Conservation (phyloP, 2,329 filamentous ascomycete genomes). For the Ophioceras dolichostomum region DNA sequence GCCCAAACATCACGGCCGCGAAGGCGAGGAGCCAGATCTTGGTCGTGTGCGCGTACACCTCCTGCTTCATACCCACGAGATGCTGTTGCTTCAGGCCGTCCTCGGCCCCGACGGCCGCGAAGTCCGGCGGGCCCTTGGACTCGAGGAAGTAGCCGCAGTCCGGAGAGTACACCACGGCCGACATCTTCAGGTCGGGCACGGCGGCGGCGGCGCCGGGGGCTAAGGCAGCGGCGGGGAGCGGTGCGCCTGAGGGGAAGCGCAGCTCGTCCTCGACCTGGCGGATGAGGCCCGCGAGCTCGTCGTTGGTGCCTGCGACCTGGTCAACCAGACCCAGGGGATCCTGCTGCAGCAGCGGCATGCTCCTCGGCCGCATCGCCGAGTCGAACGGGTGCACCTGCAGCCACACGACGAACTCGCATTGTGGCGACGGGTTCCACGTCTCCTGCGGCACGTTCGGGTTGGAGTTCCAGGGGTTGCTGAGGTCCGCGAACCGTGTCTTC, state of each 20-base stretch:
- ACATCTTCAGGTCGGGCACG: conserved; percentile 48
- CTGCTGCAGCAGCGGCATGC: background rate
- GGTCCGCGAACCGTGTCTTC: conserved; percentile 38
- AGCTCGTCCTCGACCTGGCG: conserved; percentile 50
- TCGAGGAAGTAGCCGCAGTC: conserved; percentile 57
- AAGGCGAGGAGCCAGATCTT: conserved; percentile 48
- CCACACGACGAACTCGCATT: conserved; percentile 85
- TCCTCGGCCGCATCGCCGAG: background rate
- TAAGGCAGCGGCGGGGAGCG: too few species aligned
- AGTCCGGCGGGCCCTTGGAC: conserved; percentile 48
- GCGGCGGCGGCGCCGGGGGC: too few species aligned
- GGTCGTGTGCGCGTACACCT: conserved; percentile 42
- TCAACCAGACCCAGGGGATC: conserved; percentile 3
- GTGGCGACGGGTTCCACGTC: conserved; percentile 47
- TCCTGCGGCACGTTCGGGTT: conserved; percentile 50
- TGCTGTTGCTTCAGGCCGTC: conserved; percentile 19
- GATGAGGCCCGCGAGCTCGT: conserved; percentile 26
- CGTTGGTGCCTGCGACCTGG: conserved; percentile 10
- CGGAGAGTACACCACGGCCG: conserved; percentile 52
- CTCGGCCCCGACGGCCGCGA: conserved; percentile 33
- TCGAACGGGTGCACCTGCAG: conserved; percentile 58
- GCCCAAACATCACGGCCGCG: conserved; percentile 43
- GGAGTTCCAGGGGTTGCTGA: conserved; percentile 62
- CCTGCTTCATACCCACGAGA: conserved; percentile 47
- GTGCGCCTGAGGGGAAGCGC: conserved; percentile 46